Evolutionary conservation across 2,329 filamentous ascomycete species (phyloP).

Genomic region (Talaromyces sp.): DNA sequence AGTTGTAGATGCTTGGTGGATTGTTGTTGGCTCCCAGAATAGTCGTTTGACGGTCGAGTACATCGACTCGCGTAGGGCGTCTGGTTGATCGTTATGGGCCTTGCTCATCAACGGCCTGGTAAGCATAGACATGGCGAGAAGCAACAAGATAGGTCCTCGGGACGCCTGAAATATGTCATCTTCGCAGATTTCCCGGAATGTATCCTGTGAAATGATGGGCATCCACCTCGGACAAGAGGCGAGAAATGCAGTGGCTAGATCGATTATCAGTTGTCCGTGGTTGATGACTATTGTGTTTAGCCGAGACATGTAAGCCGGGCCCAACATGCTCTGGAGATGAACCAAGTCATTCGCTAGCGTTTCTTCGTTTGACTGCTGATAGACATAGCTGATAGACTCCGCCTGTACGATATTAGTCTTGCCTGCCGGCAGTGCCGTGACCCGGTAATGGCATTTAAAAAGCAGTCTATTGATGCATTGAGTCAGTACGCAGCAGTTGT

Average conservation of each 20-base stretch:
- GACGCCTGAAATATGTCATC: background rate
- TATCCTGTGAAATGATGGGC: conserved; percentile 11
- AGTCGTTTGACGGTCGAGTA: conserved; percentile 9
- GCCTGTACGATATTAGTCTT: background rate
- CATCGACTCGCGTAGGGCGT: conserved; percentile 10
- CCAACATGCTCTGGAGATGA: background rate
- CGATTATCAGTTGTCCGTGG: background rate
- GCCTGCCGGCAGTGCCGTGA: background rate
- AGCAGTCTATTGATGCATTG: conserved; percentile 1
- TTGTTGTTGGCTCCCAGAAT: conserved; percentile 15
- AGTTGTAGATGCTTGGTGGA: background rate
- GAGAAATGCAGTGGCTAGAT: conserved; percentile 9
- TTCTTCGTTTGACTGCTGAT: background rate
- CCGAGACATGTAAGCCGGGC: background rate
- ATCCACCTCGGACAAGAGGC: conserved; percentile 17
- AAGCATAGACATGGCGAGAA: conserved; percentile 16
- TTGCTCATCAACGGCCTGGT: conserved; percentile 7
- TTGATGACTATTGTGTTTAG: conserved; percentile 4
- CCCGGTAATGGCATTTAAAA: conserved; percentile 15
- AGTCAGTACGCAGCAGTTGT: background rate
- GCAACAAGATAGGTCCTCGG: conserved; percentile 6
- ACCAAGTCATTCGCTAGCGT: conserved; percentile 5
- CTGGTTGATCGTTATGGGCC: background rate
- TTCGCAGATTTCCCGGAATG: background rate
- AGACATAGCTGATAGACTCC: background rate